Percentiles rank a stretch among this genome's conserved stretches.
phyloP scores from a whole-genome alignment of 495 filamentous ascomycete species.

The Cairneyella variabilis region DNA sequence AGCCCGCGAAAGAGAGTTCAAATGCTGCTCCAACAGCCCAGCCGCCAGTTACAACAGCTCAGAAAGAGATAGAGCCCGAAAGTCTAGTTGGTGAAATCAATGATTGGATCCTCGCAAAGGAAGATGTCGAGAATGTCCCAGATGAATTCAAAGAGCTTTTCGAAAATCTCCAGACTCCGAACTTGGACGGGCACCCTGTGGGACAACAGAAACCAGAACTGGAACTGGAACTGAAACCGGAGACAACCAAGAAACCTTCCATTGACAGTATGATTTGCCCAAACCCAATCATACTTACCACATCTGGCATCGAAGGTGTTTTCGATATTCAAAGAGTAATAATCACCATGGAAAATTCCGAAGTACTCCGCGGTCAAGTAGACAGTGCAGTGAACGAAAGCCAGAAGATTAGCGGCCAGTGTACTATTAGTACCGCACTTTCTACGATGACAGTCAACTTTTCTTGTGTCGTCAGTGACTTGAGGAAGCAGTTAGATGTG shows the following conservation, averaged over 20 bases:
- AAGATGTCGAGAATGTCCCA: constrained; percentile 2
- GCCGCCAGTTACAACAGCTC: neutral
- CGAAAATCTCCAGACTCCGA: constrained; percentile 2
- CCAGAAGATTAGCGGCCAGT: constrained; percentile 33
- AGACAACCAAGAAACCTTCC: neutral
- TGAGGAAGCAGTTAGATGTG: constrained; percentile 36
- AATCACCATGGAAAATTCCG: constrained; percentile 31
- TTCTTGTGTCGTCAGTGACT: constrained; percentile 30
- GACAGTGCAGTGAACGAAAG: constrained; percentile 26
- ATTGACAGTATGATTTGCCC: constrained; percentile 33
- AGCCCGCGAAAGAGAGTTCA: constrained; percentile 3
- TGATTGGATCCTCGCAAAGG: constrained; percentile 1
- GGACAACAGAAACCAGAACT: neutral
- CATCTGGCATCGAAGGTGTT: constrained; percentile 35
- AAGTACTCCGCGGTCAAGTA: constrained; percentile 29
- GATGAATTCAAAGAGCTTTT: constrained; percentile 9
- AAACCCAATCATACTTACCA: constrained; percentile 37
- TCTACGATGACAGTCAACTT: constrained; percentile 33
- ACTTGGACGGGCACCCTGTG: neutral
- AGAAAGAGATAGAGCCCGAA: neutral
- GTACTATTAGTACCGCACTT: constrained; percentile 35
- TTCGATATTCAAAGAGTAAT: constrained; percentile 41
- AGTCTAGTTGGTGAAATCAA: constrained; percentile 6
- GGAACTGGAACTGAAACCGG: too few relatives aligned
- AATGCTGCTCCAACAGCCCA: neutral